A percentile compares a stretch with the other conserved stretches of the same genome.
Evolutionary conservation across 2,329 filamentous ascomycete genomes (phyloP).

Genomic region (Tolypocladium ovalisporum): DNA sequence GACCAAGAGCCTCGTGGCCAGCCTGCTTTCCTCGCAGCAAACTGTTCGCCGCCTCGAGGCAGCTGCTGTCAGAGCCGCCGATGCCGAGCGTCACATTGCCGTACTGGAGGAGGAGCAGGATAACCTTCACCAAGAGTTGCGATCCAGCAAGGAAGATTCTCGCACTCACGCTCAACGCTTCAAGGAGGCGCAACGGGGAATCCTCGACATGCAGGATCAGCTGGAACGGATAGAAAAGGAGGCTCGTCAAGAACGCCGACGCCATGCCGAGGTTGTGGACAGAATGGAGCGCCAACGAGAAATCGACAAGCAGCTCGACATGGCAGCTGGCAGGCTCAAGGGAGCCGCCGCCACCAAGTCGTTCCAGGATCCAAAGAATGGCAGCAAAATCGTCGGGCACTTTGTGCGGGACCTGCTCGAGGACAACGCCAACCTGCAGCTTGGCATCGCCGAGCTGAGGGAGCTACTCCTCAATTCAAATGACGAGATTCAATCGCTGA

Average conservation of each 20-base stretch:
- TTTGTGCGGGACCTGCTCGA: conserved; percentile 93
- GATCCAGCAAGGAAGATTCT: conserved; percentile 61
- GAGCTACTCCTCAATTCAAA: conserved; percentile 88
- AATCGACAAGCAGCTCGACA: conserved; percentile 72
- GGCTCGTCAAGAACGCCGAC: conserved; percentile 65
- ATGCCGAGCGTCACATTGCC: conserved; percentile 70
- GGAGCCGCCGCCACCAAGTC: conserved; percentile 65
- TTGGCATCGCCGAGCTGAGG: conserved; percentile 81
- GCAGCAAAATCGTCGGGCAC: conserved; percentile 72
- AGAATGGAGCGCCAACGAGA: conserved; percentile 76
- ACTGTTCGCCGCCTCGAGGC: conserved; percentile 64
- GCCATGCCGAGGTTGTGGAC: conserved; percentile 68
- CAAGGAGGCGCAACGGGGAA: conserved; percentile 71
- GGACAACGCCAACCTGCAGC: conserved; percentile 88
- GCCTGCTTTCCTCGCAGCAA: conserved; percentile 65
- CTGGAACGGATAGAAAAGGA: conserved; percentile 83
- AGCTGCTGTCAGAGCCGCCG: conserved; percentile 62
- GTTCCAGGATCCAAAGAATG: conserved; percentile 45
- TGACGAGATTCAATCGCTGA: conserved; percentile 79
- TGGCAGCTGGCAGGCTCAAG: conserved; percentile 70
- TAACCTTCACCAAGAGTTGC: conserved; percentile 55
- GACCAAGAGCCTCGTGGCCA: conserved; percentile 65
- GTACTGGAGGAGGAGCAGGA: conserved; percentile 75
- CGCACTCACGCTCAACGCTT: conserved; percentile 71
- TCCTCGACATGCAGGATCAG: conserved; percentile 73